A percentile compares a stretch with the other conserved stretches of the same genome.
These are phyloP conservation scores for Cercospora sp. DNA, from an alignment of 2,329 filamentous ascomycete genomes.

Conservation along the genomic window DNA sequence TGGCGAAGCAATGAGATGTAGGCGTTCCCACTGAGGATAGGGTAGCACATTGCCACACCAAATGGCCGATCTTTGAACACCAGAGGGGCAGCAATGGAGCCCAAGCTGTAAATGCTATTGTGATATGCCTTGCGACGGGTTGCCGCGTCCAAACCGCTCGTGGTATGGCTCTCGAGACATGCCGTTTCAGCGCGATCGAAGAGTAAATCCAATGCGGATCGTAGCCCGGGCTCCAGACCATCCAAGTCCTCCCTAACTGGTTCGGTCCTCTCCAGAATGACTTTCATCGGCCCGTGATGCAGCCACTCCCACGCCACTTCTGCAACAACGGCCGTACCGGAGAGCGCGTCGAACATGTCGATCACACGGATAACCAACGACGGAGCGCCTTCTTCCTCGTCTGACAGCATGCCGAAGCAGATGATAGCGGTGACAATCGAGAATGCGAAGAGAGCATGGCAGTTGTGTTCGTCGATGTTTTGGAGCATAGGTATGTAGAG, in stretches of 20 bases:
- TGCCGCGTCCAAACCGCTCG: slow-evolving; percentile 13
- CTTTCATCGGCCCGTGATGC: slow-evolving; percentile 11
- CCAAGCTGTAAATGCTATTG: slow-evolving; percentile 23
- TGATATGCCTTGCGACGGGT: slow-evolving; percentile 20
- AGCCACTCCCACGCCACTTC: slow-evolving; percentile 22
- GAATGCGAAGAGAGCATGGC: slow-evolving; percentile 30
- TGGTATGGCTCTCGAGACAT: neutral
- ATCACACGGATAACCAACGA: slow-evolving; percentile 20
- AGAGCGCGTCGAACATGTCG: slow-evolving; percentile 25
- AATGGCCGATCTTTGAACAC: slow-evolving; percentile 19
- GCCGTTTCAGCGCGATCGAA: slow-evolving; percentile 14
- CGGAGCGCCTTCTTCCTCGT: slow-evolving; percentile 8
- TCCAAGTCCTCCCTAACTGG: slow-evolving; percentile 16
- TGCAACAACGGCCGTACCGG: slow-evolving; percentile 25
- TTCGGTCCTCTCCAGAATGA: slow-evolving; percentile 17
- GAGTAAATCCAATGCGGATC: slow-evolving; percentile 21
- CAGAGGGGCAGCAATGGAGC: slow-evolving; percentile 19
- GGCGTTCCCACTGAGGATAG: slow-evolving; percentile 21
- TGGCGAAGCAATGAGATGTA: slow-evolving; percentile 24
- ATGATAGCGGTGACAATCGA: slow-evolving; percentile 22
- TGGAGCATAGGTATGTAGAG: slow-evolving; percentile 28
- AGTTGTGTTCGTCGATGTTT: slow-evolving; percentile 28
- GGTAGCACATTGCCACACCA: slow-evolving; percentile 22
- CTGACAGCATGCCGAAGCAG: slow-evolving; percentile 25
- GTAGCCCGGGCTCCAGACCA: slow-evolving; percentile 18